phyloP scores from a whole-genome alignment of 441 rosid genomes.

The Jatropha podagrica region DNA sequence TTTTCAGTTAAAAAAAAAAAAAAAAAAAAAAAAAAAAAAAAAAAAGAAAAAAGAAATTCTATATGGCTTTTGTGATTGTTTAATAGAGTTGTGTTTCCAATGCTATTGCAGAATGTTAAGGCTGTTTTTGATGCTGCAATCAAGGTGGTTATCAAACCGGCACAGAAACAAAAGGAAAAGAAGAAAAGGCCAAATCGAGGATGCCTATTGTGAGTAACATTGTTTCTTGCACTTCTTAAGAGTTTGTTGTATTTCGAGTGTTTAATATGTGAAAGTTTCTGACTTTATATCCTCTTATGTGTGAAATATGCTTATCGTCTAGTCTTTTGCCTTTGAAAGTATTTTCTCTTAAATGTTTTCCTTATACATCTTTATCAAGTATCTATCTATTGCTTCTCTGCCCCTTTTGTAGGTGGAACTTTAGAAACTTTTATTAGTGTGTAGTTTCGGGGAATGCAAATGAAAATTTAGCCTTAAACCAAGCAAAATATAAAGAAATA shows the following conservation, averaged over 20 bases:
- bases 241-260: neutral
- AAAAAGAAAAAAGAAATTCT: neutral
- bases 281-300: neutral
- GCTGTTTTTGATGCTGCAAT: conserved; percentile 96
- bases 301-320: neutral
- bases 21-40: too few relatives aligned
- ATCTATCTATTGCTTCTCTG: neutral
- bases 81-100: neutral
- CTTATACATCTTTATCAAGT: neutral
- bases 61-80: conserved; percentile 16
- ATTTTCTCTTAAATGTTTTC: conserved; percentile 1
- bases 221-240: conserved; percentile 5
- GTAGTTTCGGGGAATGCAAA: neutral
- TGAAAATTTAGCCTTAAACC: neutral
- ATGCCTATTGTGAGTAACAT: conserved; percentile 70
- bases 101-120: conserved; percentile 76
- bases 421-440: neutral
- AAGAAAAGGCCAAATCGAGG: conserved; percentile 67
- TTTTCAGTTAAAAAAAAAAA: too few relatives aligned
- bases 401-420: neutral
- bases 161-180: conserved; percentile 72
- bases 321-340: neutral
- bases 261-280: neutral
- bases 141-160: conserved; percentile 84
- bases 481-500: neutral